Conservation (phyloP, 305 asterid species). For the Fraxinus floribunda region DNA sequence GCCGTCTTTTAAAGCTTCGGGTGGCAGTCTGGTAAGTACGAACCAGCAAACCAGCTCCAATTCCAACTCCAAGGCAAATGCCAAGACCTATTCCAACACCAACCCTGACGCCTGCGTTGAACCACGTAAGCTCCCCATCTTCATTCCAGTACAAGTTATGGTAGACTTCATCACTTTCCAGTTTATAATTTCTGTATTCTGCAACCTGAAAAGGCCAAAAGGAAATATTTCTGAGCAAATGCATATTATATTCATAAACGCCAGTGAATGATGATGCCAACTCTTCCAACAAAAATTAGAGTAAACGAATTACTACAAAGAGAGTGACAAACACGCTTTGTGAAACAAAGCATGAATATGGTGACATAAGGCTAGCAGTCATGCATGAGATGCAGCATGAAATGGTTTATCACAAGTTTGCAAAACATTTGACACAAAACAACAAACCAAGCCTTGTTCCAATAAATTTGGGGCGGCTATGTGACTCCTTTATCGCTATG, state of each 20-base stretch:
- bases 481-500: background rate
- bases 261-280: background rate
- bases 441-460: background rate
- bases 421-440: background rate
- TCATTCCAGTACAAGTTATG: constrained; percentile 41
- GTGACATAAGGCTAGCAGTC: background rate
- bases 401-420: background rate
- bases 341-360: background rate
- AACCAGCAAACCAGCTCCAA: constrained; percentile 49
- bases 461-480: background rate
- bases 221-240: background rate
- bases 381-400: background rate
- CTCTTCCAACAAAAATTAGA: background rate
- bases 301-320: background rate
- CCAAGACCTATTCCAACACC: no score
- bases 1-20: constrained; percentile 42
- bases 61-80: constrained; percentile 25
- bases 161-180: constrained; percentile 38
- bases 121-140: constrained; percentile 59
- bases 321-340: background rate
- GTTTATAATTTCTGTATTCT: constrained; percentile 31
- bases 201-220: constrained; percentile 23
- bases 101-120: background rate
- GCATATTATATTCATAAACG: background rate
- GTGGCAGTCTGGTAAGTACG: constrained; percentile 42